Base-by-base conservation (phyloP, 2,329 filamentous ascomycete species). In the Fusarium luffae region DNA sequence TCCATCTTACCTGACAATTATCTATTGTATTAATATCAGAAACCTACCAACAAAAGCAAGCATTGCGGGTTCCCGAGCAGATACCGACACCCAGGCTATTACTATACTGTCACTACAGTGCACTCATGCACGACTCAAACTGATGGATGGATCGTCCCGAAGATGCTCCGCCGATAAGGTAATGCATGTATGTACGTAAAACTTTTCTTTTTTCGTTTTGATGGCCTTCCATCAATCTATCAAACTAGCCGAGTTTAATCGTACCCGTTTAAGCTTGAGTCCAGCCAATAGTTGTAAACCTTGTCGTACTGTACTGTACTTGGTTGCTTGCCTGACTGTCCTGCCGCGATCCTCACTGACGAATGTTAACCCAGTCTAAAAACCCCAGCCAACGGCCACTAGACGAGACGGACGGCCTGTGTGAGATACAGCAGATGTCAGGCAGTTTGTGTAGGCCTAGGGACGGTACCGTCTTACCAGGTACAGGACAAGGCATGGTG, bases 121-220 rank as follows among this genome's bases (percentile, higher is more conserved):
- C 27, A 42, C 25, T 37, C 23, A 23, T 52, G 32, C 49, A 52
- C 34, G 37, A 52, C 49, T 52, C 49, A 52, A 68, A 48, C 43
- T 59, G 43, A 34, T 51, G 43, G n/a, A 68, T 68, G 59, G 48
- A 68, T 68, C 65, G 64, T 63, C 65, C 71, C 72, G 71, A 74
- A 48, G 71, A 74, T 73, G 63, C 72, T 74, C 72, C 72, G 72
- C 71, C 68, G 65, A 74, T 67, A 68, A 73, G 68, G 64, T 71
- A 44, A 48, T 34, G 40, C 54, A 59, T 59, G 57, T 61, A 64
- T 51, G 66, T 61, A 64, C 64, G 66, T 63, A 69, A 65, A 56
- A 71, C 71, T 69, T 70, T 52, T 54, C 58, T 56, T 58, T 60
- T 66, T 66, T 63, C 28, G 41, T 57, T 59, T 59, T 59, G 34